Conservation (phyloP, 2,329 filamentous ascomycete genomes). For the Alternaria hordeiaustralica region DNA sequence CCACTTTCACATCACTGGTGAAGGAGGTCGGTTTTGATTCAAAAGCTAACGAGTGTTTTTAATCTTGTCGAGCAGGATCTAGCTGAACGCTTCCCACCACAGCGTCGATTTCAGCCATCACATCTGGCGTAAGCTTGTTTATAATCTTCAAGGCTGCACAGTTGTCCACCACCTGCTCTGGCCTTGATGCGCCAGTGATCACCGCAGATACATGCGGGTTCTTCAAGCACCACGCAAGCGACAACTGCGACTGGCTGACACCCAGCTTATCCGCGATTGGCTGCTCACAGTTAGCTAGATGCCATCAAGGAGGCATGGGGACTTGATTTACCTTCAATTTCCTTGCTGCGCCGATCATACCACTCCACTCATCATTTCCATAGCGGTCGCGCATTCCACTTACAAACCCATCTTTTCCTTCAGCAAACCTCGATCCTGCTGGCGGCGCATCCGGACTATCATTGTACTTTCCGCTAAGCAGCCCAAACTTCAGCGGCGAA, state of each 20-base stretch:
- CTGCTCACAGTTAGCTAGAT: conserved; percentile 17
- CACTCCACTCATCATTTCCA: conserved; percentile 61
- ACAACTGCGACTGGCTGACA: conserved; percentile 56
- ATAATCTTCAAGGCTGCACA: conserved; percentile 53
- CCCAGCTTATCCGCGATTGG: conserved; percentile 69
- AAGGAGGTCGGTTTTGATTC: neutral
- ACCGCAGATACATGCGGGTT: conserved; percentile 43
- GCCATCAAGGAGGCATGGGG: neutral
- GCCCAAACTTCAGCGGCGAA: conserved; percentile 62
- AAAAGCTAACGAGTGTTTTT: neutral
- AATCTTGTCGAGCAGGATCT: conserved; percentile 31
- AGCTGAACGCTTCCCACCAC: conserved; percentile 35
- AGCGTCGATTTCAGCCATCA: conserved; percentile 52
- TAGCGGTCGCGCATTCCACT: conserved; percentile 52
- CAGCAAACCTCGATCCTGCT: conserved; percentile 63
- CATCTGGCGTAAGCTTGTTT: conserved; percentile 53
- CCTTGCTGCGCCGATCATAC: conserved; percentile 64
- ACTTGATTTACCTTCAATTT: conserved; percentile 38
- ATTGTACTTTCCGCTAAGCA: conserved; percentile 69
- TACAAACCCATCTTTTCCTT: conserved; percentile 64
- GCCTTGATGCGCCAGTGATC: conserved; percentile 38
- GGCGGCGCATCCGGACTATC: conserved; percentile 60
- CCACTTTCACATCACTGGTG: neutral
- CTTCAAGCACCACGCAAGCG: conserved; percentile 47
- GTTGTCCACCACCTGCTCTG: conserved; percentile 44